phyloP scores from a whole-genome alignment of 805 yeast genomes.

The Phaffomyces thermotolerans region DNA sequence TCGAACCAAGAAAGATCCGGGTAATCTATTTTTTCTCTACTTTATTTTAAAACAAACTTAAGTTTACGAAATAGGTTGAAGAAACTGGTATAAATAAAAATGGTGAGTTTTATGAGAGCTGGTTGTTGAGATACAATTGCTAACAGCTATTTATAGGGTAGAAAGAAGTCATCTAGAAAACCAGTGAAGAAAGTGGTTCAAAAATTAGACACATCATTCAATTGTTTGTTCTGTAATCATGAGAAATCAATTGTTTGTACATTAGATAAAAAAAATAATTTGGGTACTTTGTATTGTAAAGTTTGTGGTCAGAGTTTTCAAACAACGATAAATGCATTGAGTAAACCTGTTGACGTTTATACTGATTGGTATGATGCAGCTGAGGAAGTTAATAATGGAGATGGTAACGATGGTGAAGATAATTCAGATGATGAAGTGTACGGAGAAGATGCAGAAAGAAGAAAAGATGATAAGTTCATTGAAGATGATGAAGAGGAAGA shows the following conservation, averaged over 20 bases:
- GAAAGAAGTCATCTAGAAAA: constrained; percentile 78
- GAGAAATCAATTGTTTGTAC: constrained; percentile 86
- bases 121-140: neutral
- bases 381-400: constrained; percentile 46
- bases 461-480: constrained; percentile 15
- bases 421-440: constrained; percentile 9
- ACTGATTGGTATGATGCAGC: constrained; percentile 99
- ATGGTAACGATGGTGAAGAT: constrained; percentile 27
- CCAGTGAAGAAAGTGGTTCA: constrained; percentile 76
- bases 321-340: constrained; percentile 64
- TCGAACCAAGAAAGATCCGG: no score
- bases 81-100: neutral
- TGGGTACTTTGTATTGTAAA: constrained; percentile 83
- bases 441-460: constrained; percentile 10
- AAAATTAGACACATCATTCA: constrained; percentile 72
- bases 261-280: constrained; percentile 75
- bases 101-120: constrained; percentile 7
- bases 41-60: no score
- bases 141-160: constrained; percentile 41
- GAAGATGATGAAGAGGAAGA: constrained; percentile 23
- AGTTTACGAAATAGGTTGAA: no score
- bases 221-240: constrained; percentile 93
- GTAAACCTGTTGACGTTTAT: constrained; percentile 91
- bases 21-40: no score
- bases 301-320: constrained; percentile 93